These are phyloP conservation scores for Vanderwaltozyma yarrowii DNA, from an alignment of 805 yeast genomes.

Conservation along the genomic window DNA sequence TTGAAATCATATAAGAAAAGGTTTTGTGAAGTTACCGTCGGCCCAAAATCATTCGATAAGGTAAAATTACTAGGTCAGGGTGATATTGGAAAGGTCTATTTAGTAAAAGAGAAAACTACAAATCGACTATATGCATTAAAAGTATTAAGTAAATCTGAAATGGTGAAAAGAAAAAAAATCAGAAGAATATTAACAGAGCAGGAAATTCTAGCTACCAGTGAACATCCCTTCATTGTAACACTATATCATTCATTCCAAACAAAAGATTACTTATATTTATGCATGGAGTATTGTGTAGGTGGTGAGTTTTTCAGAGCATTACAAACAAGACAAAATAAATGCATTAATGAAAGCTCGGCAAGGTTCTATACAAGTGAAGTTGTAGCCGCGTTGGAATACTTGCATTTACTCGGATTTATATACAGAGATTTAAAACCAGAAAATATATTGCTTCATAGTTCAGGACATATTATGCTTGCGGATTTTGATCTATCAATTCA, in stretches of 20 bases:
- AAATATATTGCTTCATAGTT: conserved; percentile 84
- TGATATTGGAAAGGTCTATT: conserved; percentile 92
- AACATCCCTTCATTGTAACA: conserved; percentile 96
- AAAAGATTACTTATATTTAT: conserved; percentile 77
- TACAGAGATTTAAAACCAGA: conserved; percentile 96
- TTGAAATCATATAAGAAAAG: conserved; percentile 52
- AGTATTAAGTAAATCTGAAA: conserved; percentile 78
- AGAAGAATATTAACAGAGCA: conserved; percentile 94
- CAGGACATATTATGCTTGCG: conserved; percentile 96
- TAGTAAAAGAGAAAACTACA: conserved; percentile 73
- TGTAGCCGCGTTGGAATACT: conserved; percentile 89
- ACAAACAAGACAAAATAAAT: conserved; percentile 80
- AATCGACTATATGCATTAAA: conserved; percentile 85
- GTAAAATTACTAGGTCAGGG: conserved; percentile 86
- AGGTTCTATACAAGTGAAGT: conserved; percentile 94
- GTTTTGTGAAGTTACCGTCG: conserved; percentile 67
- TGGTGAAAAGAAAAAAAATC: conserved; percentile 90
- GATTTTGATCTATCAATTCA: conserved; percentile 95
- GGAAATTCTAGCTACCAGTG: conserved; percentile 87
- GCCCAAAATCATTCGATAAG: conserved; percentile 81
- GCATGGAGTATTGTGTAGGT: conserved; percentile 99
- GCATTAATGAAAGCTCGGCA: conserved; percentile 81
- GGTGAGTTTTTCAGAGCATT: conserved; percentile 96
- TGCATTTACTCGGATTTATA: conserved; percentile 94
- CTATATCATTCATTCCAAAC: conserved; percentile 94